Evolutionary conservation across 2,329 filamentous ascomycete genomes (phyloP).

Genomic region (Amauroascus verrucosus): DNA sequence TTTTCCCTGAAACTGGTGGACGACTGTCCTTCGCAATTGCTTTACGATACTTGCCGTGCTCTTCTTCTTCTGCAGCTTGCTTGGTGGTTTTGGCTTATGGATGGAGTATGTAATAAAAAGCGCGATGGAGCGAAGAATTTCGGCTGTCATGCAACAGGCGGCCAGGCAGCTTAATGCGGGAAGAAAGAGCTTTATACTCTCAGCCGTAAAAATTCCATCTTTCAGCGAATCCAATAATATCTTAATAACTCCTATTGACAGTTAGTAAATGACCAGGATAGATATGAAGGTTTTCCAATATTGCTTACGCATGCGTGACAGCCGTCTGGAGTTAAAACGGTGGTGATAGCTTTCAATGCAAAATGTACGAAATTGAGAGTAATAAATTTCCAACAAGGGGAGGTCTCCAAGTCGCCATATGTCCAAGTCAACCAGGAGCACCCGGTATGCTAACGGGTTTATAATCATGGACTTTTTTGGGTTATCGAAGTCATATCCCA

Average conservation of each 20-base stretch:
- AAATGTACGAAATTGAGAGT: constrained; percentile 82
- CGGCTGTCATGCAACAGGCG: constrained; percentile 68
- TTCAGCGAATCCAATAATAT: constrained; percentile 84
- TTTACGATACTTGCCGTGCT: constrained; percentile 30
- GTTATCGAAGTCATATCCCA: constrained; percentile 72
- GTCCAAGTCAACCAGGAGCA: constrained; percentile 84
- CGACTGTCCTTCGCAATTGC: constrained; percentile 23
- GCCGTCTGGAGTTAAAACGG: constrained; percentile 77
- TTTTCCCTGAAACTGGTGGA: constrained; percentile 34
- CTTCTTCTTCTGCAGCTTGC: constrained; percentile 38
- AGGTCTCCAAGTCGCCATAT: constrained; percentile 75
- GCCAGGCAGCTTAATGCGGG: constrained; percentile 69
- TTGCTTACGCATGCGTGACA: constrained; percentile 76
- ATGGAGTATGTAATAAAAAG: constrained; percentile 90
- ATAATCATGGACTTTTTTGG: constrained; percentile 86
- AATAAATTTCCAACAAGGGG: constrained; percentile 77
- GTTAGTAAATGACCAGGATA: constrained; percentile 15
- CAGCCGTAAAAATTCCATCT: constrained; percentile 62
- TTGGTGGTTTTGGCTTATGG: constrained; percentile 48
- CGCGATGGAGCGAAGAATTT: constrained; percentile 75
- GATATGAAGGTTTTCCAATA: neutral
- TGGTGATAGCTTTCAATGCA: constrained; percentile 83
- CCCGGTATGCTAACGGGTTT: constrained; percentile 87
- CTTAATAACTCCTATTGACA: constrained; percentile 67
- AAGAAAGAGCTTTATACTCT: constrained; percentile 66